These are phyloP conservation scores for Arthromyces matolae DNA, from an alignment of 768 basidiomycete species.

Conservation along the genomic window DNA sequence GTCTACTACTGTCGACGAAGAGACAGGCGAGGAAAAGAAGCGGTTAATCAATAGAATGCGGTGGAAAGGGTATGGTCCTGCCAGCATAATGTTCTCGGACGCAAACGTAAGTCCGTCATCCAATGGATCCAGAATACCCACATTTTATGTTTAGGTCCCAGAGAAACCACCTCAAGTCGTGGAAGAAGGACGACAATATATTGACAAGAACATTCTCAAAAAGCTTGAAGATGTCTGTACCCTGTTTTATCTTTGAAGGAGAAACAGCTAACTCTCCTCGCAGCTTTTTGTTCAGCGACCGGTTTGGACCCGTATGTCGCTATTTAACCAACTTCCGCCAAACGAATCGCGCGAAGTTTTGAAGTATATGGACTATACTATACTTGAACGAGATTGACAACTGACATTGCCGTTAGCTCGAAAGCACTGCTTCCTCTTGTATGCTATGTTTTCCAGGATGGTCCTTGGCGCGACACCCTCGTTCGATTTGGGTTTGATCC, in stretches of 20 bases:
- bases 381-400: background rate
- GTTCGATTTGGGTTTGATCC: constrained; percentile 90
- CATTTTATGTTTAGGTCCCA: constrained; percentile 49
- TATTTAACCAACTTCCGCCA: constrained; percentile 76
- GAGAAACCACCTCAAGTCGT: constrained; percentile 59
- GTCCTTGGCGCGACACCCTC: constrained; percentile 90
- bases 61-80: constrained; percentile 83
- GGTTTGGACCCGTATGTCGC: constrained; percentile 83
- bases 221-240: constrained; percentile 49
- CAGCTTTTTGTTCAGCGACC: constrained; percentile 75
- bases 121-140: background rate
- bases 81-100: constrained; percentile 66
- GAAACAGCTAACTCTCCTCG: background rate
- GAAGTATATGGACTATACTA: constrained; percentile 51
- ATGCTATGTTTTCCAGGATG: constrained; percentile 89
- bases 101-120: constrained; percentile 35
- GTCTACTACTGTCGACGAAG: constrained; percentile 62
- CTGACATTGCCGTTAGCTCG: constrained; percentile 45
- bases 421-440: constrained; percentile 78
- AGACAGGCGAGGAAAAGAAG: constrained; percentile 77
- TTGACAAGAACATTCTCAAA: constrained; percentile 51
- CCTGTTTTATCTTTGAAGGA: background rate
- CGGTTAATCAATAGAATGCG: constrained; percentile 81
- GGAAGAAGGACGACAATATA: constrained; percentile 52
- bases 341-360: constrained; percentile 67